These are phyloP conservation scores for Lyophyllum shimeji DNA, from an alignment of 768 basidiomycete species.

Conservation along the genomic window DNA sequence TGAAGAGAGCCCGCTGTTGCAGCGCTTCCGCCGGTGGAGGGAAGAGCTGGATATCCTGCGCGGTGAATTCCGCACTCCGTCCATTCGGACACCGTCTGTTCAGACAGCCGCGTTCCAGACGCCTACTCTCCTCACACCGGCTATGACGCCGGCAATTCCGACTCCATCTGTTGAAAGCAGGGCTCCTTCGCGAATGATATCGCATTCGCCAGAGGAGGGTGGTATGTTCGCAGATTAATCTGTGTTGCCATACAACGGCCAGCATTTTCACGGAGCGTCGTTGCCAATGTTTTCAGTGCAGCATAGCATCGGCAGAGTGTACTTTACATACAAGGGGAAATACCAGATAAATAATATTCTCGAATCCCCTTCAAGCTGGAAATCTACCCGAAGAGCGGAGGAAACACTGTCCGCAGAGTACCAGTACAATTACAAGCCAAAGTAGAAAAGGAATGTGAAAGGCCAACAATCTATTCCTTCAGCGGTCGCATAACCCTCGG, in stretches of 20 bases:
- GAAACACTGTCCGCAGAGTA: no score
- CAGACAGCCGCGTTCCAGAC: background rate
- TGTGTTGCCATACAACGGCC: background rate
- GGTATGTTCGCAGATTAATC: conserved; percentile 33
- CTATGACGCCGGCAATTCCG: background rate
- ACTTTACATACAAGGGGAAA: background rate
- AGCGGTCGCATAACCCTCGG: conserved; percentile 7
- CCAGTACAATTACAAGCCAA: no score
- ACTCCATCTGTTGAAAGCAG: conserved; percentile 1
- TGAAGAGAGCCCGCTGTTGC: conserved; percentile 32
- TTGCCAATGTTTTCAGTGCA: background rate
- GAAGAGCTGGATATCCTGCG: conserved; percentile 37
- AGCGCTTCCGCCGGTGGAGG: conserved; percentile 43
- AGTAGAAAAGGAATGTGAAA: background rate
- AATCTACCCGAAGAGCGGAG: no score
- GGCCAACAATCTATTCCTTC: conserved; percentile 7
- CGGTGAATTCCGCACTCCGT: conserved; percentile 14
- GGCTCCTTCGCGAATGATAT: conserved; percentile 10
- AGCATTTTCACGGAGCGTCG: background rate
- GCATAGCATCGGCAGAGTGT: background rate
- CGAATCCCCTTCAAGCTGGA: no score
- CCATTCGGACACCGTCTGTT: background rate
- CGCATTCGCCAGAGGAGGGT: conserved; percentile 23
- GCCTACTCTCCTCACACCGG: background rate
- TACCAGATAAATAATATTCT: background rate